These are phyloP conservation scores for Lepidium aucheri DNA, from an alignment of 345 rosid genomes.

Conservation along the genomic window DNA sequence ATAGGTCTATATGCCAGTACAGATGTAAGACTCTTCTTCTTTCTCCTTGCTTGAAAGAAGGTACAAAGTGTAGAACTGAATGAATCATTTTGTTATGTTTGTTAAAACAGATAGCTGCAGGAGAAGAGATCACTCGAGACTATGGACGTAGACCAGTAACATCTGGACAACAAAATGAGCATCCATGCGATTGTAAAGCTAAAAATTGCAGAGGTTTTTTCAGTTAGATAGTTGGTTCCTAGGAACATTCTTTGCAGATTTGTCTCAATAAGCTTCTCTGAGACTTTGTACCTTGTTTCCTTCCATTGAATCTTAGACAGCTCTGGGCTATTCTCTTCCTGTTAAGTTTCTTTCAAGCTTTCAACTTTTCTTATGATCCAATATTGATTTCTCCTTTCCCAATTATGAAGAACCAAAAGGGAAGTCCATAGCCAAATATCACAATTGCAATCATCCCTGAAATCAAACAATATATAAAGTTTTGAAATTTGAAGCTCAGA, in stretches of 20 bases:
- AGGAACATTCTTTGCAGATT: conserved; percentile 19
- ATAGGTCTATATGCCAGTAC: conserved; percentile 82
- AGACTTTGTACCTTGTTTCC: background rate
- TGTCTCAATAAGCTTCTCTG: background rate
- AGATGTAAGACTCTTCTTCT: conserved; percentile 57
- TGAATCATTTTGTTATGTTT: background rate
- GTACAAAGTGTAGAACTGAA: background rate
- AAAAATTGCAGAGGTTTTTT: conserved; percentile 64
- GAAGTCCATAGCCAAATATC: conserved; percentile 48
- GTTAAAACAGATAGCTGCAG: conserved; percentile 71
- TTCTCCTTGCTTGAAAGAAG: background rate
- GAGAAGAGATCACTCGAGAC: conserved; percentile 80
- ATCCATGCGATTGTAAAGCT: conserved; percentile 66
- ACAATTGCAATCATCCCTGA: conserved; percentile 50
- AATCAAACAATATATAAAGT: too few relatives aligned
- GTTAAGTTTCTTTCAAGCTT: background rate
- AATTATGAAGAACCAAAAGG: conserved; percentile 47
- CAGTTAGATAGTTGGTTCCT: conserved; percentile 12
- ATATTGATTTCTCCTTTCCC: conserved; percentile 40
- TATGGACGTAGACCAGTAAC: conserved; percentile 37
- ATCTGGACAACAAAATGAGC: conserved; percentile 46
- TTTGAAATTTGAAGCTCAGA: background rate
- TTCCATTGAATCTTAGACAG: background rate
- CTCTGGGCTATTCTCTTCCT: background rate
- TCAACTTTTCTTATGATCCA: background rate